Percentiles rank a stretch among this genome's conserved stretches.
Evolutionary conservation across 495 filamentous ascomycete genomes (phyloP).

Genomic region (Collariella sp.): DNA sequence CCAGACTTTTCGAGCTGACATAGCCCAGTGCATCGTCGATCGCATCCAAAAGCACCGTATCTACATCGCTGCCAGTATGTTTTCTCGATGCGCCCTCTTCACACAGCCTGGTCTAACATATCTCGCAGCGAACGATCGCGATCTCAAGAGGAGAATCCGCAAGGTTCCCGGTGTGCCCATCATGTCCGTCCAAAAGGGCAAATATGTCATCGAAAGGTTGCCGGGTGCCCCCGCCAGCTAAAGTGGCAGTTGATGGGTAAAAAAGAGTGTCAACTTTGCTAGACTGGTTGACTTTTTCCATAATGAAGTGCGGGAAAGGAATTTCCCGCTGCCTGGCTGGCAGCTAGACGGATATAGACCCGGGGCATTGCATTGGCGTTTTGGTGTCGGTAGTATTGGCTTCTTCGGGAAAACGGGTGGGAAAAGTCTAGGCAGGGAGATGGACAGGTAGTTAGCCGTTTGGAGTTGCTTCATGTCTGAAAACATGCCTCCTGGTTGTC

Average conservation of each 20-base stretch:
- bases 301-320: no score
- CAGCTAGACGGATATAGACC: no score
- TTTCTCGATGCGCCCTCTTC: neutral
- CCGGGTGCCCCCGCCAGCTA: constrained; percentile 58
- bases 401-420: no score
- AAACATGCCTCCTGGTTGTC: no score
- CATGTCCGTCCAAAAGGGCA: constrained; percentile 63
- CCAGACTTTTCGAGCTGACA: constrained; percentile 2
- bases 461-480: no score
- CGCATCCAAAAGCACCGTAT: constrained; percentile 66
- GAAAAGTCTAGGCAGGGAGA: no score
- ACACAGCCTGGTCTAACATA: neutral
- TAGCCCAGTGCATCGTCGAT: constrained; percentile 65
- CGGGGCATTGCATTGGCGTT: no score
- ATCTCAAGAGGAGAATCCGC: constrained; percentile 69
- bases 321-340: no score
- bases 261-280: no score
- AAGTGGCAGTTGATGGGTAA: neutral
- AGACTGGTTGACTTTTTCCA: no score
- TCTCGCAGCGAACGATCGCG: constrained; percentile 66
- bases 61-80: constrained; percentile 62
- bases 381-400: no score
- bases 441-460: no score
- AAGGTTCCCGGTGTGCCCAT: constrained; percentile 58
- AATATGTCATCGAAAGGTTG: constrained; percentile 87